Base-by-base conservation (phyloP, 2,329 filamentous ascomycete species). In the Pezicula neosporulosa region DNA sequence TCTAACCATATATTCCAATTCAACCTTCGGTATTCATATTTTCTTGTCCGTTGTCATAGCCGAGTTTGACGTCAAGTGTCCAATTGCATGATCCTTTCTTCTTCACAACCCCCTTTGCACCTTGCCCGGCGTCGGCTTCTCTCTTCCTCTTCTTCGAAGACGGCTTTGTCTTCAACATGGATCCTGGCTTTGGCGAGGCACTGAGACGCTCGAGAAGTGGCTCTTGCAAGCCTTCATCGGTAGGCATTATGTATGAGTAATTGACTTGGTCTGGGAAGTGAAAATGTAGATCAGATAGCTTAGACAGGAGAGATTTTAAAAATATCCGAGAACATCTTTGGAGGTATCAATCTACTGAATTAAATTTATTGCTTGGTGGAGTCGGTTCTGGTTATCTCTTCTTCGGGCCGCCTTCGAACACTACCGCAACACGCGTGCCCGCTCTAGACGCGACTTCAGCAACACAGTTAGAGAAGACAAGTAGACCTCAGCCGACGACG, bases 1-100 rank as follows among this genome's bases (percentile, higher is more conserved):
- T 27, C 37, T 21, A n/a, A n/a, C n/a, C 16, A 10, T 10, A 15
- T 97, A 92, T 51, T 89, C 86, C 30, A 96, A 74, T 71, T 99
- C 94, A 38, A 97, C 81, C 89, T 96, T 63, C 97, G 70, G 48
- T 96, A 87, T 49, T 90, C 89, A 64, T 93, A 95, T 21, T 87
- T 80, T 57, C 80, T 83, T 48, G 89, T 86, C 65, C 88, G 83
- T 65, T 94, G 86, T 6, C n/a, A n/a, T n/a, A n/a, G n/a, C n/a
- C n/a, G n/a, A n/a, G n/a, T n/a, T n/a, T n/a, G n/a, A n/a, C n/a
- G n/a, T n/a, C n/a, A n/a, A n/a, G n/a, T n/a, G n/a, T n/a, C 82
- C 77, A 53, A 79, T 33, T 33, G 30, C 74, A 49, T 72, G 71
- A 64, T 80, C 75, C 63, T 74, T 74, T 87, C 63, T 74, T 77